These are phyloP conservation scores for Helotiales sp. DNA, from an alignment of 2,329 filamentous ascomycete species.

Conservation along the genomic window DNA sequence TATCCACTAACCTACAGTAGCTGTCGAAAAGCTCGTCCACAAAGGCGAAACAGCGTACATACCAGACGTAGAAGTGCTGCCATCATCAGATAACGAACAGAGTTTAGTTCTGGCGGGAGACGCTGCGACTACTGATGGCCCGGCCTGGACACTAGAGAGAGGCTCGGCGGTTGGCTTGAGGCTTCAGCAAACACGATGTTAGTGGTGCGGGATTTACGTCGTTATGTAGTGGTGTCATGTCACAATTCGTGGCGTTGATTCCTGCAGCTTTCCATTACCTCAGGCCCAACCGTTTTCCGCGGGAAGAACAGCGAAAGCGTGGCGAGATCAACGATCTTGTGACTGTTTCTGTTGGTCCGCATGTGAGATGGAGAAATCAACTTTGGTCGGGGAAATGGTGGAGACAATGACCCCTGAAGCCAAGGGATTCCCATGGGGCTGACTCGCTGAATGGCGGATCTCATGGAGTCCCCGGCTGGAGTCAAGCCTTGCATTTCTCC, in stretches of 20 bases:
- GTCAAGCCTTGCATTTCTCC: not conserved
- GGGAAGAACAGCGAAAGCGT: not conserved
- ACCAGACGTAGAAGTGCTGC: not conserved
- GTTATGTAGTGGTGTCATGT: not conserved
- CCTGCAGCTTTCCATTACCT: not conserved
- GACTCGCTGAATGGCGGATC: not conserved
- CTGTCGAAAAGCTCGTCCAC: not conserved
- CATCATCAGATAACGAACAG: not conserved
- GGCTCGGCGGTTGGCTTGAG: constrained; percentile 6
- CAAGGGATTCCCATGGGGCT: not conserved
- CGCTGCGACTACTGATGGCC: not conserved
- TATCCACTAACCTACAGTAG: not conserved
- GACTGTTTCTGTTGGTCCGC: not conserved
- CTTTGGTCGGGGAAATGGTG: not conserved
- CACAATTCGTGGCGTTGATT: not conserved
- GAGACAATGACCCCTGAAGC: constrained; percentile 1
- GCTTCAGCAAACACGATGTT: not conserved
- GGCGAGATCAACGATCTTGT: not conserved
- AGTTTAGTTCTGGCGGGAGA: not conserved
- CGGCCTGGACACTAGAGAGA: not conserved
- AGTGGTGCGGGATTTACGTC: too few species aligned
- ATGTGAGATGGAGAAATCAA: constrained; percentile 2
- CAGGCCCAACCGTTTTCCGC: not conserved
- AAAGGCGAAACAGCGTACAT: not conserved
- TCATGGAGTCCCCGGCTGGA: constrained; percentile 10